A percentile compares a stretch with the other conserved stretches of the same genome.
Conservation (phyloP, 148 eudicot species). For the Vaccinium macrocarpon region DNA sequence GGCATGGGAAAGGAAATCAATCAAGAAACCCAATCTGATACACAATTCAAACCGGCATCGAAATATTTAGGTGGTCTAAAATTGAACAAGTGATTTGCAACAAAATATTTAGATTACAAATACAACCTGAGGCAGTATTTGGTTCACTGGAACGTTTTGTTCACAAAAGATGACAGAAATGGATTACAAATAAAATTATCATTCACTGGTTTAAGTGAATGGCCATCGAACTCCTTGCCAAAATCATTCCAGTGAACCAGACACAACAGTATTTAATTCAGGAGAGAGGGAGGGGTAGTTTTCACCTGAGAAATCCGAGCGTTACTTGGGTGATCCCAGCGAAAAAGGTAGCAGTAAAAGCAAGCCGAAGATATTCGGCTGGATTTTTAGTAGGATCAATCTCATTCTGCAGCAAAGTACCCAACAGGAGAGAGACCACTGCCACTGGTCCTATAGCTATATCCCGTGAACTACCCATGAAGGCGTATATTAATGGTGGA, state of each 20-base stretch:
- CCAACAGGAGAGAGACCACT: conserved; percentile 64
- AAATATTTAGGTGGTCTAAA: not conserved
- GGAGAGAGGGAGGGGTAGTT: not conserved
- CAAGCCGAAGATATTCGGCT: conserved; percentile 47
- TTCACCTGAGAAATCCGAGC: conserved; percentile 65
- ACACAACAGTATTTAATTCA: not conserved
- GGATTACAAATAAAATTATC: not conserved
- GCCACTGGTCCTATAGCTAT: conserved; percentile 91
- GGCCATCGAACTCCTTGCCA: not conserved
- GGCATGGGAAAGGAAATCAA: conserved; percentile 76
- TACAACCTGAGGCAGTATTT: not conserved
- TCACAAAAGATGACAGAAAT: not conserved
- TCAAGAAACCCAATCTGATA: conserved; percentile 66
- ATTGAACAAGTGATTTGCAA: not conserved
- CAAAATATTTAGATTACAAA: not conserved
- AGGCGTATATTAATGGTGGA: conserved; percentile 68
- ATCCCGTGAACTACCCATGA: conserved; percentile 84
- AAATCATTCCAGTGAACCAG: not conserved
- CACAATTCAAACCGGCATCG: conserved; percentile 10
- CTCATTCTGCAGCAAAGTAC: conserved; percentile 49
- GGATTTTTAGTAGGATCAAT: conserved; percentile 50
- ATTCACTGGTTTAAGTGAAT: not conserved
- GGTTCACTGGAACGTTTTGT: not conserved
- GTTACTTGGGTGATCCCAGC: conserved; percentile 64
- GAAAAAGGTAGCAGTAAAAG: conserved; percentile 69